Conservation (phyloP, 2,329 filamentous ascomycete species). For the Verticillium isaacii region DNA sequence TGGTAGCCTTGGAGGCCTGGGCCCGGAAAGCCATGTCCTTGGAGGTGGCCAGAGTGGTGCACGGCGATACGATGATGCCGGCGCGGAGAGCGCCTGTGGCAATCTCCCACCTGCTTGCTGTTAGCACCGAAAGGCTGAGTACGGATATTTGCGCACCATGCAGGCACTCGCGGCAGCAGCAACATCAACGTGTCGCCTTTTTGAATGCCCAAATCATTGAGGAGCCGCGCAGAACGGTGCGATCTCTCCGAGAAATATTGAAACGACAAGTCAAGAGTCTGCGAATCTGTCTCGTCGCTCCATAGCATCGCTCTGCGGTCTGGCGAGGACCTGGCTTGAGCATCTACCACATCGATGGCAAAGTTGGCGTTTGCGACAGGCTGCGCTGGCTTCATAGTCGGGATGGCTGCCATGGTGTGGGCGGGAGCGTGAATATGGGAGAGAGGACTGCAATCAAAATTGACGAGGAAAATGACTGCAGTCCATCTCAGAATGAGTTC, state of each 20-base stretch:
- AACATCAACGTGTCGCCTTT: not conserved
- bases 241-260: not conserved
- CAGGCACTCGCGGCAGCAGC: not conserved
- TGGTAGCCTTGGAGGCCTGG: not conserved
- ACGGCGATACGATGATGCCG: not conserved
- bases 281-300: not conserved
- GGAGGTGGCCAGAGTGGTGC: not conserved
- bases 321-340: not conserved
- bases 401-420: not conserved
- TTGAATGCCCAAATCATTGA: not conserved
- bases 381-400: not conserved
- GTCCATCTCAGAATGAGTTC: no score
- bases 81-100: constrained; percentile 1
- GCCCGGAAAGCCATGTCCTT: constrained; percentile 1
- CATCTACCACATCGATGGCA: constrained; percentile 1
- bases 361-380: not conserved
- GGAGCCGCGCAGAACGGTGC: not conserved
- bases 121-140: not conserved
- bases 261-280: not conserved
- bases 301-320: not conserved
- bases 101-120: constrained; percentile 1
- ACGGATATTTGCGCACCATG: not conserved
- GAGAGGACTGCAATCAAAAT: no score
- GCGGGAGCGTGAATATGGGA: no score
- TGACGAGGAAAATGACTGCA: no score